Evolutionary conservation across 805 yeast species (phyloP), one percentile per base, ranked within the genome.

Genomic region (Saccharomycopsis synnaedendra): DNA sequence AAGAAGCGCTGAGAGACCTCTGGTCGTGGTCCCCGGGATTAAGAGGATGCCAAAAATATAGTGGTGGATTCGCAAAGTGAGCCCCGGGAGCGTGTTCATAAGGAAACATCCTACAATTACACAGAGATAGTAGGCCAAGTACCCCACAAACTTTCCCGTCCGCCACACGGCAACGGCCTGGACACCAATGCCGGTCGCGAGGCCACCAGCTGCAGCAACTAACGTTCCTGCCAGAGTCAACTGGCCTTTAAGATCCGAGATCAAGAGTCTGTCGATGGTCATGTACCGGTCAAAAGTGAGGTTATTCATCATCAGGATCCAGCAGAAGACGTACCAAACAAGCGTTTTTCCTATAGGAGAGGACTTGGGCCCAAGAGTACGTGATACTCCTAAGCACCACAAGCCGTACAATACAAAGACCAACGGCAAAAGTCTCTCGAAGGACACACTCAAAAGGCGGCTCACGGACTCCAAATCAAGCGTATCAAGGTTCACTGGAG

Each of bases 301-400:
- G 63, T 87, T 89, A 61, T 89, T 88, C 57, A 88, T 70, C 34
- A 85, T 71, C 1, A 96, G 96, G 3, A 85, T 57, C 94, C 95
- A 86, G 58, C 83, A 83, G 3, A 82, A 68, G 0, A 89, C 83
- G 53, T 83, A 84, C 93, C 95, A 89, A 29, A 66, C 31, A 0
- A 61, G 19, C 1, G 61, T 40, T 46, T 67, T 71, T 4, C 63
- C 57, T n/a, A 68, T n/a, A 0, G 71, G 67, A 0, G 74, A 68
- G 0, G 70, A 65, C 4, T 55, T 55, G n/a, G 62, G 58, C 32
- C 60, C 55, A 35, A 80, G 63, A 0, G 88, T 80, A 39, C 74
- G 65, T 32, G 65, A 63, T 1, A 74, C 69, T 3, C 83, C 71
- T 39, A 69, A 33, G 31, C 41, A 31, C 85, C 95, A 87, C 6